phyloP scores from a whole-genome alignment of 2,329 filamentous ascomycete species.

The Rachicladosporium sp. region DNA sequence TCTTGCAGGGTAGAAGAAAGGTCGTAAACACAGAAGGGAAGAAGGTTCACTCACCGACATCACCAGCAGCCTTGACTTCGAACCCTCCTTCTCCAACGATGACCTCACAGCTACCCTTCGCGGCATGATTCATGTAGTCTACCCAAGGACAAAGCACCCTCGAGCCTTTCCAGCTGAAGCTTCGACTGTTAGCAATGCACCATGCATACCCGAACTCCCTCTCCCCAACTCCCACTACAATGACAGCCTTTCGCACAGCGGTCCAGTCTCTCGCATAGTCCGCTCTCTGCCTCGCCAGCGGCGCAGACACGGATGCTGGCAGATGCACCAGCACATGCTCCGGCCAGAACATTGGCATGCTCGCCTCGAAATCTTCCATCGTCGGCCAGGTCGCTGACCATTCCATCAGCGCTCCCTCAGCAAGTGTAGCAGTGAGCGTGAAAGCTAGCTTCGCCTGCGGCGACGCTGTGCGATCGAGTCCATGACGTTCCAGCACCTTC shows the following conservation, averaged over 20 bases:
- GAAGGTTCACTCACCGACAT: conserved; percentile 31
- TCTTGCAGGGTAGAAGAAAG: neutral
- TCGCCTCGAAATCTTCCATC: conserved; percentile 43
- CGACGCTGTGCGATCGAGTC: conserved; percentile 10
- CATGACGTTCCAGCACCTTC: conserved; percentile 33
- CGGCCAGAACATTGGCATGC: conserved; percentile 47
- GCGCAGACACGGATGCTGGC: conserved; percentile 24
- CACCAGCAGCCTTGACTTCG: conserved; percentile 39
- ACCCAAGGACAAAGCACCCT: conserved; percentile 61
- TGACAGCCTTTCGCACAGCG: conserved; percentile 7
- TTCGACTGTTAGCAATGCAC: conserved; percentile 49
- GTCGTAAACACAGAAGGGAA: neutral
- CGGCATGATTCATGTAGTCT: conserved; percentile 55
- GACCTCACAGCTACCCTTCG: conserved; percentile 38
- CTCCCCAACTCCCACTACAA: conserved; percentile 23
- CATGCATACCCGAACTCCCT: conserved; percentile 43
- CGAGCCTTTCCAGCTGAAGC: conserved; percentile 44
- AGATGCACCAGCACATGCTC: conserved; percentile 27
- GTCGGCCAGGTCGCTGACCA: conserved; percentile 44
- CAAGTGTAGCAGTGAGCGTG: conserved; percentile 12
- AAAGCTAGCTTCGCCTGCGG: conserved; percentile 58
- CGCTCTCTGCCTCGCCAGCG: conserved; percentile 17
- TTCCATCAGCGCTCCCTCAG: conserved; percentile 1
- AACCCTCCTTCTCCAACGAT: conserved; percentile 41
- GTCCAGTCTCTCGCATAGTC: conserved; percentile 18